Percentiles rank a stretch among this genome's conserved stretches.
These are phyloP conservation scores for Petunia secreta DNA, from an alignment of 257 asterid species.

Conservation along the genomic window DNA sequence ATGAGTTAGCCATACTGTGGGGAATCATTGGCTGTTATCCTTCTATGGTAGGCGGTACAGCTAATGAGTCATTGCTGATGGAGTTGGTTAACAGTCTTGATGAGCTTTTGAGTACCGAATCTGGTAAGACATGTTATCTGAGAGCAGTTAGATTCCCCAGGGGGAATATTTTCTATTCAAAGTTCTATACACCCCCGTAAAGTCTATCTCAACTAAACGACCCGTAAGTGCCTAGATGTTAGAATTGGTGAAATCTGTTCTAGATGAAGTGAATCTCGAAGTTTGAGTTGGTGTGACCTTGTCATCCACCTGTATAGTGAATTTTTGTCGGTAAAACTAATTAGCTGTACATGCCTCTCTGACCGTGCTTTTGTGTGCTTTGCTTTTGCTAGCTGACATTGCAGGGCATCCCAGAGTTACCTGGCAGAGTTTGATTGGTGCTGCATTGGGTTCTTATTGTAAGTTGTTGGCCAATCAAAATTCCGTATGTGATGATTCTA, in stretches of 20 bases:
- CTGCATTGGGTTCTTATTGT: conserved; percentile 62
- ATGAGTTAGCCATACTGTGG: conserved; percentile 72
- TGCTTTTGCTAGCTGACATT: conserved; percentile 34
- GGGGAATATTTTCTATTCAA: not conserved
- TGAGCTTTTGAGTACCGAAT: conserved; percentile 55
- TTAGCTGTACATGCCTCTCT: conserved; percentile 23
- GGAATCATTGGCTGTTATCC: conserved; percentile 77
- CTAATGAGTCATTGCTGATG: conserved; percentile 52
- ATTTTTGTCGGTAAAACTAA: conserved; percentile 14
- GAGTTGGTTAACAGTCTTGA: conserved; percentile 71
- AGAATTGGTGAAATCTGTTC: conserved; percentile 19
- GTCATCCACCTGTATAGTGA: not conserved
- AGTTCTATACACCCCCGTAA: not conserved
- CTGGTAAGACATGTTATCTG: conserved; percentile 52
- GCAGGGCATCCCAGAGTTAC: conserved; percentile 47
- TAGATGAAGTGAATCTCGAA: conserved; percentile 7
- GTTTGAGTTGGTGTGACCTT: not conserved
- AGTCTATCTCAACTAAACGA: not conserved
- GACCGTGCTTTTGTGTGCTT: conserved; percentile 11
- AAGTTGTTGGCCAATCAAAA: conserved; percentile 49
- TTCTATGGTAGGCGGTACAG: conserved; percentile 48
- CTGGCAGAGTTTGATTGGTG: conserved; percentile 79
- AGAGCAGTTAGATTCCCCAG: conserved; percentile 19
- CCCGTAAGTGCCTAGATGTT: conserved; percentile 11
- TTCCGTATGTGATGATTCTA: conserved; percentile 43